Conservation (phyloP, 208 protist species). For the Porcisia hertigi region DNA sequence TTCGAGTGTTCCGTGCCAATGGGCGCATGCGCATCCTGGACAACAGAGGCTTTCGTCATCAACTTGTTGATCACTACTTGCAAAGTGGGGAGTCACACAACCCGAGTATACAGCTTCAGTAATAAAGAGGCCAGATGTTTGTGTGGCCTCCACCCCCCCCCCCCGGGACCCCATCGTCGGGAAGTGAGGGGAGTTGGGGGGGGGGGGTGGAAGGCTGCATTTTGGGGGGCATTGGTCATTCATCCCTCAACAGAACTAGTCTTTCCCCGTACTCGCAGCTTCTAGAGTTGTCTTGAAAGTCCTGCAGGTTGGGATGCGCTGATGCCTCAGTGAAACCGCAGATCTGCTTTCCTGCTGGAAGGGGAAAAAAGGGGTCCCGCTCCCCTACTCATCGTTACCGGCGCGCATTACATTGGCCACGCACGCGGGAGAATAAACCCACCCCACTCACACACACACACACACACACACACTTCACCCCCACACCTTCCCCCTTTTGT, state of each 20-base stretch:
- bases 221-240: too few species aligned
- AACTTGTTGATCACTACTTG: constrained; percentile 86
- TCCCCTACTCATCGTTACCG: background rate
- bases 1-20: constrained; percentile 56
- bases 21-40: constrained; percentile 71
- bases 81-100: constrained; percentile 28
- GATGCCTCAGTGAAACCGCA: background rate
- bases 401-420: background rate
- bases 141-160: background rate
- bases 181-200: too few species aligned
- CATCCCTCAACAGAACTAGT: background rate
- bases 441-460: background rate
- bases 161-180: too few species aligned
- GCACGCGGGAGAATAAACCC: background rate
- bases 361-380: too few species aligned
- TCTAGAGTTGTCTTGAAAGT: background rate
- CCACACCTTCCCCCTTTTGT: background rate
- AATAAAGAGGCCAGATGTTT: background rate
- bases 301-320: background rate
- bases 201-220: too few species aligned
- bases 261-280: background rate
- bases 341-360: background rate
- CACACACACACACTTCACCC: background rate
- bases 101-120: constrained; percentile 10
- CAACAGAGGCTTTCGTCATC: constrained; percentile 80